Conservation (phyloP, 2,329 filamentous ascomycete species). For the Verticillium nonalfalfae region DNA sequence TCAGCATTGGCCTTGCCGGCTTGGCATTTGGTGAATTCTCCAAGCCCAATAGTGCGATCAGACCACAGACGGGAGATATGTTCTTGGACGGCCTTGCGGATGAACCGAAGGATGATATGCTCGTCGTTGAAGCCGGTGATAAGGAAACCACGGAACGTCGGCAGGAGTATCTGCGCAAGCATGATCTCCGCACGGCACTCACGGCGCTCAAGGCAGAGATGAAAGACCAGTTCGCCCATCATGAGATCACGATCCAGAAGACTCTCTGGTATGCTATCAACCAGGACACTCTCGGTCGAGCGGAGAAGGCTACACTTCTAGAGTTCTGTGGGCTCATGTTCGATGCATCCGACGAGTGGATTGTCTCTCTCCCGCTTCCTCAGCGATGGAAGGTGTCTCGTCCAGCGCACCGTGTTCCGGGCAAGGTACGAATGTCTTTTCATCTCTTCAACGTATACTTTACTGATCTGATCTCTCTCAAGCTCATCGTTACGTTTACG, state of each 20-base stretch:
- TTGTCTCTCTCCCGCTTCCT: constrained; percentile 32
- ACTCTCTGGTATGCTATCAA: constrained; percentile 37
- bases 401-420: constrained; percentile 24
- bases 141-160: constrained; percentile 53
- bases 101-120: constrained; percentile 4
- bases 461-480: constrained; percentile 13
- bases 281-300: constrained; percentile 29
- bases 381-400: constrained; percentile 33
- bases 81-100: constrained; percentile 7
- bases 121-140: constrained; percentile 35
- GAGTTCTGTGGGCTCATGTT: constrained; percentile 41
- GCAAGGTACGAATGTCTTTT: constrained; percentile 21
- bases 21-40: constrained; percentile 58
- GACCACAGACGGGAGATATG: neutral
- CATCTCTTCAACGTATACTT: neutral
- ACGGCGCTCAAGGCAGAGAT: constrained; percentile 35
- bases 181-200: constrained; percentile 53
- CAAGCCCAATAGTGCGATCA: constrained; percentile 24
- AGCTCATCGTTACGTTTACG: constrained; percentile 31
- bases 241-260: constrained; percentile 30
- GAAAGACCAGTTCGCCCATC: constrained; percentile 31
- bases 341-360: constrained; percentile 34
- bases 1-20: constrained; percentile 53
- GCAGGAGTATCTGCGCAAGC: constrained; percentile 57
- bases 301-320: constrained; percentile 33